phyloP scores from a whole-genome alignment of 257 asterid species.

The Leonotis leonurus region DNA sequence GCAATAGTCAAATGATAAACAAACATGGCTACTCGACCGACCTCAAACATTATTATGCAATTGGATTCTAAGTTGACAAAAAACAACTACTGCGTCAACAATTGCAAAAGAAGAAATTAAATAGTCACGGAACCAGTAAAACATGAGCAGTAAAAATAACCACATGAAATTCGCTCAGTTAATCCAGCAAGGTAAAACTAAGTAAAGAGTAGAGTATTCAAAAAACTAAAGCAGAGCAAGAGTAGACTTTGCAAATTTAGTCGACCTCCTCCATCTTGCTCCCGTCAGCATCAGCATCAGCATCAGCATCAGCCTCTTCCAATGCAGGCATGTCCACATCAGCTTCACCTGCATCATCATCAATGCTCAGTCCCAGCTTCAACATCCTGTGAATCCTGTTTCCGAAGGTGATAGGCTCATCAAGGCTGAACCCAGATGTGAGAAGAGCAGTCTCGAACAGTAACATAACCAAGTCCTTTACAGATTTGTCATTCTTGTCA shows the following conservation, averaged over 20 bases:
- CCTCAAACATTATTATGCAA: too few species aligned
- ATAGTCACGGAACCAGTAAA: too few species aligned
- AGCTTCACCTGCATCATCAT: constrained; percentile 45
- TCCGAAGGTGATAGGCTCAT: constrained; percentile 62
- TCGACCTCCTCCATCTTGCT: constrained; percentile 76
- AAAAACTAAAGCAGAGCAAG: background rate
- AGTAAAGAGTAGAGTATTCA: too few species aligned
- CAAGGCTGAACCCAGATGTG: constrained; percentile 60
- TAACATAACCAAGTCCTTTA: constrained; percentile 49
- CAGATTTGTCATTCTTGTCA: constrained; percentile 60
- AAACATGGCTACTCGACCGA: too few species aligned
- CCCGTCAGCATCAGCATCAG: constrained; percentile 58
- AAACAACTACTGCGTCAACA: too few species aligned
- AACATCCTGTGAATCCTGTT: constrained; percentile 63
- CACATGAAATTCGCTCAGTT: background rate
- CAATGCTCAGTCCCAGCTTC: constrained; percentile 67
- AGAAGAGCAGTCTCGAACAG: constrained; percentile 55
- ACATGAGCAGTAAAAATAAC: background rate
- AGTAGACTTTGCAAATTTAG: constrained; percentile 18
- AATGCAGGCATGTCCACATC: too few species aligned
- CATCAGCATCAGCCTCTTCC: constrained; percentile 55
- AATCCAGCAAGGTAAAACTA: background rate
- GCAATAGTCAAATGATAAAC: too few species aligned
- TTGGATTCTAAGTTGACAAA: too few species aligned
- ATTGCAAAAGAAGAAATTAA: too few species aligned